phyloP scores from a whole-genome alignment of 2,329 filamentous ascomycete species.

The Penicillium sp. region DNA sequence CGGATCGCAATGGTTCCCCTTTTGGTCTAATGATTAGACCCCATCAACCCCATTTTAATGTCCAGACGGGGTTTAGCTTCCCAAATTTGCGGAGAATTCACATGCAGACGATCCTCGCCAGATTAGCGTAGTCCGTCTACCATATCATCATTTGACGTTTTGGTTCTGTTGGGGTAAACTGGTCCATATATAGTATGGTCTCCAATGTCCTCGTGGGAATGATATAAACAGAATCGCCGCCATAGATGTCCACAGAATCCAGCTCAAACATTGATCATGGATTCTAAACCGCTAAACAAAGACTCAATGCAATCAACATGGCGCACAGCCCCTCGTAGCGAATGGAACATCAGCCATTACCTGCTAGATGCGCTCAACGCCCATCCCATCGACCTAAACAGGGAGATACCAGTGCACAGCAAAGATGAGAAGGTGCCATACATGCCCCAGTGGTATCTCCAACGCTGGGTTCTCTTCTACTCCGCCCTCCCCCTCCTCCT shows the following conservation, averaged over 20 bases:
- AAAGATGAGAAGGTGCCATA: conserved; percentile 46
- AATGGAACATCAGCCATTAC: conserved; percentile 28
- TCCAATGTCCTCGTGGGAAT: background rate
- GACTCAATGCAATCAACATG: conserved; percentile 35
- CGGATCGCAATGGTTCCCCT: conserved; percentile 4
- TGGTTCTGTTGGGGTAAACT: conserved; percentile 17
- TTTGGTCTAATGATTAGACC: background rate
- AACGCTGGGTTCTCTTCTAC: conserved; percentile 44
- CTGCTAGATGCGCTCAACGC: conserved; percentile 26
- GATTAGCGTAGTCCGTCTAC: background rate
- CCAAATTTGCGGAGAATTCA: conserved; percentile 9
- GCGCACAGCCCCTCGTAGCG: conserved; percentile 23
- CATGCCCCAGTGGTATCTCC: conserved; percentile 36
- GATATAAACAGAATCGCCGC: conserved; percentile 16
- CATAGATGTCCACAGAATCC: background rate
- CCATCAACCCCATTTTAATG: background rate
- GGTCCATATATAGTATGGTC: conserved; percentile 15
- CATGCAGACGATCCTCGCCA: conserved; percentile 15
- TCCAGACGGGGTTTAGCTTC: background rate
- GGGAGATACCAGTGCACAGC: conserved; percentile 37
- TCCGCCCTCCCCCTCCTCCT: conserved; percentile 39
- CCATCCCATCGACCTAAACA: conserved; percentile 24
- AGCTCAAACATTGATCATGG: conserved; percentile 14
- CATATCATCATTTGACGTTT: conserved; percentile 6
- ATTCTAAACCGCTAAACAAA: conserved; percentile 24